Evolutionary conservation across 2,329 filamentous ascomycete species (phyloP).

Genomic region (Cytospora schulzeri): DNA sequence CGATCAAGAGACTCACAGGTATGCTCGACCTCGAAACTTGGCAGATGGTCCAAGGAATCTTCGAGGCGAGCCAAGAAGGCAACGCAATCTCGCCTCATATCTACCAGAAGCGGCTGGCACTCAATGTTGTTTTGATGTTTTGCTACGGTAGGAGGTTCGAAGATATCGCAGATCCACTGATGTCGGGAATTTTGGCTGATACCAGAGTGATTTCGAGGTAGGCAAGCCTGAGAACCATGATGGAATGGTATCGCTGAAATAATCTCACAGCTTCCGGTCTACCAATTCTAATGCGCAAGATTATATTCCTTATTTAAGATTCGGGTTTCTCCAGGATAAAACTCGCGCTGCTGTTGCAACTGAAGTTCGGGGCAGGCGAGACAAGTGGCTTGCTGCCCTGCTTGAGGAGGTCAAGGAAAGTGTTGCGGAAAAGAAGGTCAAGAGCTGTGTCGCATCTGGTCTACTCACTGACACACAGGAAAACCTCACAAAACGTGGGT

Average conservation of each 20-base stretch:
- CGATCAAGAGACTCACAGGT: conserved; percentile 14
- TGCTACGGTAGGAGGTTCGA: conserved; percentile 18
- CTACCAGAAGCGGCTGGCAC: conserved; percentile 19
- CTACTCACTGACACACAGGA: conserved; percentile 15
- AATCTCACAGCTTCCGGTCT: conserved; percentile 14
- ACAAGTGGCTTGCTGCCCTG: conserved; percentile 10
- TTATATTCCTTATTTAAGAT: conserved; percentile 14
- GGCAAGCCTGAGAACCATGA: too few relatives aligned
- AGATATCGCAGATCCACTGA: conserved; percentile 16
- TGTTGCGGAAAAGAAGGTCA: neutral
- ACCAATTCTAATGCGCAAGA: conserved; percentile 19
- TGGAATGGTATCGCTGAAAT: neutral
- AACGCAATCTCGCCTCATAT: conserved; percentile 16
- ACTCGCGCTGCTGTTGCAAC: neutral
- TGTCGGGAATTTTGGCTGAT: conserved; percentile 13
- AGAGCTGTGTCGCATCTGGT: conserved; percentile 12
- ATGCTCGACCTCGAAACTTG: conserved; percentile 19
- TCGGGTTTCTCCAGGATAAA: conserved; percentile 2
- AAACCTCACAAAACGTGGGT: conserved; percentile 2
- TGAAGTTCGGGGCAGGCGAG: conserved; percentile 10
- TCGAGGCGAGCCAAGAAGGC: conserved; percentile 7
- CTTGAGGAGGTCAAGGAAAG: conserved; percentile 12
- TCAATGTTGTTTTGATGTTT: conserved; percentile 19
- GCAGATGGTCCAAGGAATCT: conserved; percentile 5
- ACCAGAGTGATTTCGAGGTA: conserved; percentile 20